Evolutionary conservation across 495 filamentous ascomycete genomes (phyloP).

Genomic region (Podospora comata): DNA sequence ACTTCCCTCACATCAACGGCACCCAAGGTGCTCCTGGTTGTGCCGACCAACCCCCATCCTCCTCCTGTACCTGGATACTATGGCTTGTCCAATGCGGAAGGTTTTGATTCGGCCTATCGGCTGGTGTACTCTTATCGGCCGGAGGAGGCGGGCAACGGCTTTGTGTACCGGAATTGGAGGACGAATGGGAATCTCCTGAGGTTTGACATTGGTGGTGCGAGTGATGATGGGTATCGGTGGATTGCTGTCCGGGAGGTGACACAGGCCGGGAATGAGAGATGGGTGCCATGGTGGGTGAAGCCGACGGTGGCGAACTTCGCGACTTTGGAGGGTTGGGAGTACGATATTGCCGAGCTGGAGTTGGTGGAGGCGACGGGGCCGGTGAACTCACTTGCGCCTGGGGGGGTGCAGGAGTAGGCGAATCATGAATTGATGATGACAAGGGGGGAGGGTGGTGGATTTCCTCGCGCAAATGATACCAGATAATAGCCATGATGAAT

Average conservation of each 20-base stretch:
- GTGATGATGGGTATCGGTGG: constrained; percentile 17
- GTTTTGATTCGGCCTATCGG: constrained; percentile 20
- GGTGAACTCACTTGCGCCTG: constrained; percentile 24
- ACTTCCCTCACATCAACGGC: background rate
- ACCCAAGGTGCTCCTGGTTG: constrained; percentile 8
- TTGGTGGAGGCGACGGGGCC: constrained; percentile 19
- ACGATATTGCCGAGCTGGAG: constrained; percentile 20
- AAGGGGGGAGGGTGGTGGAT: background rate
- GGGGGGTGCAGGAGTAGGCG: constrained; percentile 22
- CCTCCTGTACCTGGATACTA: constrained; percentile 29
- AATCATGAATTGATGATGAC: background rate
- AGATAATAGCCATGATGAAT: no score
- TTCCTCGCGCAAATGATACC: no score
- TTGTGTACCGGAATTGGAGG: constrained; percentile 15
- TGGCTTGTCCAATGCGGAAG: constrained; percentile 20
- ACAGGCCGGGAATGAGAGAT: constrained; percentile 14
- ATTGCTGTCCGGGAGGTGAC: constrained; percentile 22
- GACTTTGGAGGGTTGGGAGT: constrained; percentile 16
- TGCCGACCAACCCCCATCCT: constrained; percentile 29
- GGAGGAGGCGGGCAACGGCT: constrained; percentile 8
- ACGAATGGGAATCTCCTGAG: constrained; percentile 12
- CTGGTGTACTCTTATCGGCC: constrained; percentile 20
- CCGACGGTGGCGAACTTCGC: constrained; percentile 14
- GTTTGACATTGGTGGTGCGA: constrained; percentile 6
- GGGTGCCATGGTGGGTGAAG: constrained; percentile 25